These are phyloP conservation scores for Podaxis rugospora DNA, from an alignment of 768 basidiomycete genomes.

Conservation along the genomic window DNA sequence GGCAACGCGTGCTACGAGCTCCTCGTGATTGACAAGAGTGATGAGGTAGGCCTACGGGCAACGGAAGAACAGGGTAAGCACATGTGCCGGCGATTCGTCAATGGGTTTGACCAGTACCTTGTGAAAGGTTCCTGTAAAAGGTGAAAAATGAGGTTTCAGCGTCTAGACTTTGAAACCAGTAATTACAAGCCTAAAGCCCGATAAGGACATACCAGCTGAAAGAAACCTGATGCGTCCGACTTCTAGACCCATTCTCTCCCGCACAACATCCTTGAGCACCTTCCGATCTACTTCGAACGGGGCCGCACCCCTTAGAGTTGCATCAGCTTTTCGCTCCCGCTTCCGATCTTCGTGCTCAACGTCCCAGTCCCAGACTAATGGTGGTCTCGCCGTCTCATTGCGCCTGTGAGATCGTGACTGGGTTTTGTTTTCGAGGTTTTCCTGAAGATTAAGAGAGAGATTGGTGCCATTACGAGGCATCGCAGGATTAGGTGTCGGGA, in stretches of 20 bases:
- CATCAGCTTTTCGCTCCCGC: constrained; percentile 60
- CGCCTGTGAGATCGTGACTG: neutral
- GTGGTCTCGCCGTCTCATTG: constrained; percentile 12
- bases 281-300: constrained; percentile 76
- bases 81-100: neutral
- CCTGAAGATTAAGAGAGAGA: constrained; percentile 14
- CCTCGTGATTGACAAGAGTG: constrained; percentile 53
- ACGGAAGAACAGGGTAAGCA: constrained; percentile 3
- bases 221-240: constrained; percentile 72
- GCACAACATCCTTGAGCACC: constrained; percentile 72
- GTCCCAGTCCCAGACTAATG: constrained; percentile 67
- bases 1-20: constrained; percentile 76
- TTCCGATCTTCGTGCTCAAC: constrained; percentile 67
- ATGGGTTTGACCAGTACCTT: constrained; percentile 40
- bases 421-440: neutral
- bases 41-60: constrained; percentile 68
- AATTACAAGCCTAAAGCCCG: constrained; percentile 12
- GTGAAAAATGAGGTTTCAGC: constrained; percentile 7
- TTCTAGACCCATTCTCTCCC: constrained; percentile 60
- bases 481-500: neutral
- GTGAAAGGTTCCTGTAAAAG: constrained; percentile 72
- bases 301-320: constrained; percentile 51
- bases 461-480: constrained; percentile 28
- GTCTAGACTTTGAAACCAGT: constrained; percentile 4
- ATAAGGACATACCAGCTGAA: constrained; percentile 55